These are phyloP conservation scores for Gypsophila paniculata DNA, from an alignment of 179 eudicot genomes.

Conservation along the genomic window DNA sequence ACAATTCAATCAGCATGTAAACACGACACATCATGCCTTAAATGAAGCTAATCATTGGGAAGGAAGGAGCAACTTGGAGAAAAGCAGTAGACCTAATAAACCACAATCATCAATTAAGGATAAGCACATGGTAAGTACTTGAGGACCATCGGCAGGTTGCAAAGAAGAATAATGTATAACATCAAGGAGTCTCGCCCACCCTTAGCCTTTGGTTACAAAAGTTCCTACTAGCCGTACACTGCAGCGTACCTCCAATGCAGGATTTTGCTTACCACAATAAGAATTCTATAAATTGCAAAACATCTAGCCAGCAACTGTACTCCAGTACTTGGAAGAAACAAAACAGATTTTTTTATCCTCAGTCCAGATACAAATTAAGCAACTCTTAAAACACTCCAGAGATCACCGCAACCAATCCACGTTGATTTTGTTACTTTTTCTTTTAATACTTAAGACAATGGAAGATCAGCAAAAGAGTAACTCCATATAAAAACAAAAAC, in stretches of 20 bases:
- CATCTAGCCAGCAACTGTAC: background rate
- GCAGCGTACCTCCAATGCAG: background rate
- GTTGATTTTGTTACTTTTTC: too few species aligned
- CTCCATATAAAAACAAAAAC: too few species aligned
- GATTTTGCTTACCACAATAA: background rate
- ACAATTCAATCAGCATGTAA: constrained; percentile 11
- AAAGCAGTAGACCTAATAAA: background rate
- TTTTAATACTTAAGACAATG: too few species aligned
- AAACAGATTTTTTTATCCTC: background rate
- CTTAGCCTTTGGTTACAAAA: background rate
- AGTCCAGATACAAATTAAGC: background rate
- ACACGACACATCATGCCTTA: background rate
- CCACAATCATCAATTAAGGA: background rate
- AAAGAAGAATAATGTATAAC: constrained; percentile 5
- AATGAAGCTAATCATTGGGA: background rate
- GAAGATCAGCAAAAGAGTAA: too few species aligned
- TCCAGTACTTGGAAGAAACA: background rate
- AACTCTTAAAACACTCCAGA: too few species aligned
- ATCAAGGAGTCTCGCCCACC: background rate
- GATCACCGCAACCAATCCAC: too few species aligned
- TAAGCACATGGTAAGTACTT: background rate
- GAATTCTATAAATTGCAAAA: background rate
- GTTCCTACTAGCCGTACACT: background rate
- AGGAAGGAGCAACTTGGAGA: background rate
- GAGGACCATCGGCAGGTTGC: background rate